phyloP scores from a whole-genome alignment of 1,284 basidiomycete genomes.

The Ganoderma resinaceum region DNA sequence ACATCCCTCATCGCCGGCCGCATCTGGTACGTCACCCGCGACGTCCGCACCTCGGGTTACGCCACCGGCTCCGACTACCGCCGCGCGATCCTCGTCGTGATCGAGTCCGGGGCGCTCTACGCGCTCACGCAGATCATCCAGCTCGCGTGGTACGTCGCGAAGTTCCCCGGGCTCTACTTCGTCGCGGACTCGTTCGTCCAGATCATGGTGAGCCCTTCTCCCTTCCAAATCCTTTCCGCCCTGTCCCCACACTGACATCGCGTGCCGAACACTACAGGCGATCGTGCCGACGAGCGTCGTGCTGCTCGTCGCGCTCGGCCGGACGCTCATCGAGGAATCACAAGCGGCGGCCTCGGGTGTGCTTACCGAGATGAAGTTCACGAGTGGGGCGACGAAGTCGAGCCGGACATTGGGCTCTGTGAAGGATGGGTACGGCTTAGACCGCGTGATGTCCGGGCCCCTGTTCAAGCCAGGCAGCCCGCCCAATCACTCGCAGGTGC shows the following conservation, averaged over 20 bases:
- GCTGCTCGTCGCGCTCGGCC: not conserved
- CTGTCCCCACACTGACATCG: not conserved
- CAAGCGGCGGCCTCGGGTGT: not conserved
- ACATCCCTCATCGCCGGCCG: constrained; percentile 11
- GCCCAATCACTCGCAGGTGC: not conserved
- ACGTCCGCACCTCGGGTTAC: not conserved
- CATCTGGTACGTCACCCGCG: constrained; percentile 14
- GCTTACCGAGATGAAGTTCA: constrained; percentile 6
- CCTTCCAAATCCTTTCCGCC: too few species aligned
- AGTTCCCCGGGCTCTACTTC: constrained; percentile 11
- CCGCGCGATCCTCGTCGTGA: constrained; percentile 12
- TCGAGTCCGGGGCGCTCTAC: constrained; percentile 15
- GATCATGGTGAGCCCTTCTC: constrained; percentile 6
- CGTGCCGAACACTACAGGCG: not conserved
- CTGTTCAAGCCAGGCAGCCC: not conserved
- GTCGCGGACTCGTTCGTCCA: constrained; percentile 13
- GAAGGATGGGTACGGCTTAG: not conserved
- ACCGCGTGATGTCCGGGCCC: not conserved
- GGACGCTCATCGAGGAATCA: not conserved
- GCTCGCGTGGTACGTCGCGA: constrained; percentile 10
- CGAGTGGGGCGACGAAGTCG: not conserved
- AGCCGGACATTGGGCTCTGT: not conserved
- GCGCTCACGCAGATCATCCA: constrained; percentile 16
- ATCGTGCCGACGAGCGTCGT: not conserved
- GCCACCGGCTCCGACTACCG: constrained; percentile 6